Base-by-base conservation (phyloP, 495 filamentous ascomycete genomes). In the Penicillium diatomitis region DNA sequence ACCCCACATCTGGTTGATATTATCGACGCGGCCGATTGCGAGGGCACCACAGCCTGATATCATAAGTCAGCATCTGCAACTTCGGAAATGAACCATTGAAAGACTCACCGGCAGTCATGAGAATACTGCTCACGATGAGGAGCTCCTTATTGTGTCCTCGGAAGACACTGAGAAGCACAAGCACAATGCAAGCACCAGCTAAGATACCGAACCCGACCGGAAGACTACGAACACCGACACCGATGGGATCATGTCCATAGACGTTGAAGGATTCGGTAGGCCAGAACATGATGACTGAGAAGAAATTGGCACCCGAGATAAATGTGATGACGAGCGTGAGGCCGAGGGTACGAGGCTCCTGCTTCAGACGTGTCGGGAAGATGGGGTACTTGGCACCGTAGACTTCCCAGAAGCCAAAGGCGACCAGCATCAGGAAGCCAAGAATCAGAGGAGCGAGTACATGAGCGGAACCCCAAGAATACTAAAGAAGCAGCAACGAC, bases 261-360 rank as follows among this genome's bases (percentile, higher is more conserved):
- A 86, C 81, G 56, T 87, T 87, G 70, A 81, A 86, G 1, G 82
- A 79, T 63, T 87, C 77, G 0, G 80, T 84, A 0, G 84, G 84
- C 84, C 84, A 87, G 55, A 87, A 82, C 63, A 87, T 76, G 29
- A 87, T 60, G 3, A 86, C 78, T 9, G 81, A 82, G 67, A 87
- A 86, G 74, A 87, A 87, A 60, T 87, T 87, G 47, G 82, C 81
- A 7, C 84, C 84, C 6, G 76, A 82, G 40, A 88, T 84, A 63
- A 83, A 84, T 8, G 83, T 86, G 60, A 88, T 86, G 46, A 87
- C 57, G 3, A 88, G 67, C 0, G 82, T 87, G 4, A 87, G 62
- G 12, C 69, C 63, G 4, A 88, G 66, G 4, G 78, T 83, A 3
- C 82, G 75, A 44, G 83, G 80, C 12, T 79, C 79, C 52, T 81